phyloP scores from a whole-genome alignment of 768 basidiomycete genomes.

The Chalciporus piperatus region DNA sequence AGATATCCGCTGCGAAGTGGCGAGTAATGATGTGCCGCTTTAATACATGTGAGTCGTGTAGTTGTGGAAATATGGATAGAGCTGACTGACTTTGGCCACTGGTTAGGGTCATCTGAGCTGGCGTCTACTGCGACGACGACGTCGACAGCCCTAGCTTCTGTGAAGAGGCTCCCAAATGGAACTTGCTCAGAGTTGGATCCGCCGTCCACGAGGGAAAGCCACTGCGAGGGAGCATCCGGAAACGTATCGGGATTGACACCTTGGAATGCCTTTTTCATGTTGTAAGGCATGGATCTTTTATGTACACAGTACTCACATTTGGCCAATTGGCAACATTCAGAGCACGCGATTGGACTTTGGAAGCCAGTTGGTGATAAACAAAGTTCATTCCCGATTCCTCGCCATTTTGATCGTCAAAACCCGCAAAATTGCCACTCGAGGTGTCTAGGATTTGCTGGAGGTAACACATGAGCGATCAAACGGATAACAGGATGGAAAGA shows the following conservation, averaged over 20 bases:
- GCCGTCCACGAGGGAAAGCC: constrained; percentile 70
- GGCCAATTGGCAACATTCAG: constrained; percentile 72
- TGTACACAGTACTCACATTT: constrained; percentile 32
- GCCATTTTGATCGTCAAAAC: constrained; percentile 35
- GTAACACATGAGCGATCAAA: background rate
- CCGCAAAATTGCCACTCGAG: constrained; percentile 36
- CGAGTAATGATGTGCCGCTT: constrained; percentile 54
- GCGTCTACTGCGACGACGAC: constrained; percentile 75
- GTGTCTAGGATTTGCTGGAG: constrained; percentile 48
- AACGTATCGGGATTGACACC: constrained; percentile 49
- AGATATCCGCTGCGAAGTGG: constrained; percentile 42
- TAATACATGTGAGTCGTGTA: background rate
- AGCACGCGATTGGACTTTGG: constrained; percentile 45
- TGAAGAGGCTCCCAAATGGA: constrained; percentile 68
- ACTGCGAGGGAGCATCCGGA: constrained; percentile 47
- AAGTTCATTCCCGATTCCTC: constrained; percentile 41
- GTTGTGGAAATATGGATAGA: background rate
- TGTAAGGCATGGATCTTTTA: background rate
- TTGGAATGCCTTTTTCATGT: constrained; percentile 45
- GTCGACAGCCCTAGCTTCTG: constrained; percentile 66
- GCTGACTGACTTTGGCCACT: constrained; percentile 63
- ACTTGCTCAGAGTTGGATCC: constrained; percentile 67
- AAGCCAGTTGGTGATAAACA: constrained; percentile 46
- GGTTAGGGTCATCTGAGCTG: constrained; percentile 52
- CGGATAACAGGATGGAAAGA: background rate